Percentiles rank a stretch among this genome's conserved stretches.
Conservation (phyloP, 2,329 filamentous ascomycete species). For the Zymoseptoria pseudotritici region DNA sequence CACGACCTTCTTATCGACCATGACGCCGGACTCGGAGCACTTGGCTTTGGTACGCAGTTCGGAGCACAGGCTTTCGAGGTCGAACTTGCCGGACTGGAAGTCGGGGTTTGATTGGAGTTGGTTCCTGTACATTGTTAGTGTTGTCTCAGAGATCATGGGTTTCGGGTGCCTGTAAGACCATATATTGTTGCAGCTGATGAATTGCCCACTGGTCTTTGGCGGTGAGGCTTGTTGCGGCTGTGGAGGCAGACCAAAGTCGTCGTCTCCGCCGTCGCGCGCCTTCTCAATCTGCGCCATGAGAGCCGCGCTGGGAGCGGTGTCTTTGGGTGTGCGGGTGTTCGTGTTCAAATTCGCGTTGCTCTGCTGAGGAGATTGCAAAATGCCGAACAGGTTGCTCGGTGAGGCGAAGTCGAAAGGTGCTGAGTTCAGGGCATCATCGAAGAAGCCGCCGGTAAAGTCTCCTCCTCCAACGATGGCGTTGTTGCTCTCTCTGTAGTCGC, state of each 20-base stretch:
- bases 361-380: conserved; percentile 35
- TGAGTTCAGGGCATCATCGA: conserved; percentile 50
- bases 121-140: conserved; percentile 56
- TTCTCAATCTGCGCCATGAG: conserved; percentile 73
- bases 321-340: conserved; percentile 5
- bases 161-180: conserved; percentile 57
- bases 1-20: conserved; percentile 83
- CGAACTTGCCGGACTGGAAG: conserved; percentile 84
- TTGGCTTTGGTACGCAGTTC: conserved; percentile 94
- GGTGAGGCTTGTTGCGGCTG: conserved; percentile 9
- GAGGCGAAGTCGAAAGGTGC: conserved; percentile 60
- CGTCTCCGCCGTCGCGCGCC: conserved; percentile 60
- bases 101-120: conserved; percentile 79
- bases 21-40: conserved; percentile 83
- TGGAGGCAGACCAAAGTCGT: conserved; percentile 43
- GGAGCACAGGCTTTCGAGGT: conserved; percentile 85
- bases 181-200: conserved; percentile 82
- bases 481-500: conserved; percentile 84
- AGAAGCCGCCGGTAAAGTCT: conserved; percentile 70
- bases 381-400: conserved; percentile 62
- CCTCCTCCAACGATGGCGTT: conserved; percentile 65
- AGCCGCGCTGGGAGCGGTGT: conserved; percentile 38
- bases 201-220: conserved; percentile 38
- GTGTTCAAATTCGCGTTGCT: conserved; percentile 6
- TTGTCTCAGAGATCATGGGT: conserved; percentile 2